Conservation (phyloP, 2,329 filamentous ascomycete genomes). For the Colletotrichum cordylinicola region DNA sequence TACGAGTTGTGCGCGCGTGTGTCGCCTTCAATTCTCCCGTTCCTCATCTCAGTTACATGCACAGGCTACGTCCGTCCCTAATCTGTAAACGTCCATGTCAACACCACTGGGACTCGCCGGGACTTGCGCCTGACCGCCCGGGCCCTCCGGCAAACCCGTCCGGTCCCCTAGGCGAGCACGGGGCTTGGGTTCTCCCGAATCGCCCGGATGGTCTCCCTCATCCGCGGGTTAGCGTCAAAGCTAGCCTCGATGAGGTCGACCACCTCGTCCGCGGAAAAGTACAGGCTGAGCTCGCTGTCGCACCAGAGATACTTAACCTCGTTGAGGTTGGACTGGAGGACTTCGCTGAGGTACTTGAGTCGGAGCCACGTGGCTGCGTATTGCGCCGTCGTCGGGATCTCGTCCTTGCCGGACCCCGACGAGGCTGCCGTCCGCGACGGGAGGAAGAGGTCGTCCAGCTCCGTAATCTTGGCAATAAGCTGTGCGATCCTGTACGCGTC, state of each 20-base stretch:
- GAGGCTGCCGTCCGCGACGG: slow-evolving; percentile 41
- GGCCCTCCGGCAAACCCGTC: slow-evolving; percentile 12
- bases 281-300: slow-evolving; percentile 69
- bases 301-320: slow-evolving; percentile 69
- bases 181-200: slow-evolving; percentile 59
- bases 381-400: slow-evolving; percentile 62
- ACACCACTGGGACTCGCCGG: neutral
- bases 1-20: neutral
- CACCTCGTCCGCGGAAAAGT: slow-evolving; percentile 66
- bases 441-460: slow-evolving; percentile 65
- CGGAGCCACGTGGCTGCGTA: slow-evolving; percentile 68
- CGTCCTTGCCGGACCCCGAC: slow-evolving; percentile 30
- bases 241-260: slow-evolving; percentile 67
- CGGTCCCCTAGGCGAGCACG: slow-evolving; percentile 18
- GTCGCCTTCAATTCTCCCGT: neutral
- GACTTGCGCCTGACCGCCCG: neutral
- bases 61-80: neutral
- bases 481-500: slow-evolving; percentile 67
- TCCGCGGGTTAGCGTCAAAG: slow-evolving; percentile 67
- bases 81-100: neutral
- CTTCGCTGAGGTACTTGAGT: slow-evolving; percentile 68
- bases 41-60: neutral
- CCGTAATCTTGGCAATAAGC: slow-evolving; percentile 61
- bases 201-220: slow-evolving; percentile 63
- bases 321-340: slow-evolving; percentile 70